These are phyloP conservation scores for Ligustrum vulgare DNA, from an alignment of 257 asterid genomes.

Conservation along the genomic window DNA sequence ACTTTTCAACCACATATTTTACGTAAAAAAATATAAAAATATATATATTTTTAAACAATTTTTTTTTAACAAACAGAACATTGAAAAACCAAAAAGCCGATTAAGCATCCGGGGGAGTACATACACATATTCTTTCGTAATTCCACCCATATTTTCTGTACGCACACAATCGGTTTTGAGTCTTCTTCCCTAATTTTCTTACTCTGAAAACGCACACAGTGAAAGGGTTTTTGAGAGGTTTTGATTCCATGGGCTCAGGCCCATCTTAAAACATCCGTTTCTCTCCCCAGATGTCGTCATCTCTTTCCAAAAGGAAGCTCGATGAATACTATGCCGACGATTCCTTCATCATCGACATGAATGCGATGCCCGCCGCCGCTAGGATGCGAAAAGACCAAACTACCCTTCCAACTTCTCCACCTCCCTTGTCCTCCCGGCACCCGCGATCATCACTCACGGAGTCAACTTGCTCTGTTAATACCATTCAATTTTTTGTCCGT, in stretches of 20 bases:
- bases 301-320: slow-evolving; percentile 68
- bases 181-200: not conserved
- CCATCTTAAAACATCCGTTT: slow-evolving; percentile 36
- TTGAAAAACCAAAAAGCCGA: too few species aligned
- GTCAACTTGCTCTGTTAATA: slow-evolving; percentile 25
- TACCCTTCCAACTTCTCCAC: slow-evolving; percentile 26
- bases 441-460: slow-evolving; percentile 33
- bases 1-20: too few species aligned
- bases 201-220: not conserved
- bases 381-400: slow-evolving; percentile 72
- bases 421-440: slow-evolving; percentile 17
- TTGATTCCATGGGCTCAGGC: slow-evolving; percentile 43
- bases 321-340: slow-evolving; percentile 61
- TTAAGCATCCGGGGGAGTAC: too few species aligned
- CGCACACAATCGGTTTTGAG: not conserved
- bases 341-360: slow-evolving; percentile 20
- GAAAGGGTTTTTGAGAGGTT: slow-evolving; percentile 25
- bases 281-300: slow-evolving; percentile 43
- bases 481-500: slow-evolving; percentile 84
- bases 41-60: too few species aligned
- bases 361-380: slow-evolving; percentile 21
- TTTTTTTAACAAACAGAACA: too few species aligned
- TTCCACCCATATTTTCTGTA: too few species aligned
- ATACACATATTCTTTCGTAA: too few species aligned
- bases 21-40: too few species aligned